Evolutionary conservation across 768 basidiomycete genomes (phyloP).

Genomic region (Mycena filopes): DNA sequence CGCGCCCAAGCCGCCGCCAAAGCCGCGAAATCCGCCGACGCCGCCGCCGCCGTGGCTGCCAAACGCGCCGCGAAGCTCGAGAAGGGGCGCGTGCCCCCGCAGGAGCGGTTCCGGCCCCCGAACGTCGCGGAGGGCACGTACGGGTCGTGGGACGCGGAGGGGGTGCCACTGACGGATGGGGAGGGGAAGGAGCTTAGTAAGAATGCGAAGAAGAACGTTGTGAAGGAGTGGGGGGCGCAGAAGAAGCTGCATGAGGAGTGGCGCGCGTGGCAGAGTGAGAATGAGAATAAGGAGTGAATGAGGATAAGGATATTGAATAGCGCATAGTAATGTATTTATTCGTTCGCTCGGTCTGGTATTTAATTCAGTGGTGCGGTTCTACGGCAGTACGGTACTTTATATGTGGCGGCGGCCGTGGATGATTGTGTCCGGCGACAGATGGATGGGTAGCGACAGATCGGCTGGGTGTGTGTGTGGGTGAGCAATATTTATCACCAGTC

Average conservation of each 20-base stretch:
- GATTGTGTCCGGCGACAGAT: too few relatives aligned
- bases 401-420: too few relatives aligned
- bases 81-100: constrained; percentile 79
- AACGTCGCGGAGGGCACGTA: constrained; percentile 79
- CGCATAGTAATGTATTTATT: constrained; percentile 13
- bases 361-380: too few relatives aligned
- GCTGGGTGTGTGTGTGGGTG: too few relatives aligned
- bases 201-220: constrained; percentile 77
- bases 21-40: constrained; percentile 82
- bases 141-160: constrained; percentile 84
- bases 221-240: constrained; percentile 80
- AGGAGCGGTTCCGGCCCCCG: constrained; percentile 87
- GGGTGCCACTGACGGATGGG: constrained; percentile 86
- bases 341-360: background rate
- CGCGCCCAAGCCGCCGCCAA: constrained; percentile 79
- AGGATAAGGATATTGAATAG: constrained; percentile 14
- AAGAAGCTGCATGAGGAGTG: constrained; percentile 85
- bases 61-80: constrained; percentile 85
- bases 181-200: constrained; percentile 90
- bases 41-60: constrained; percentile 71
- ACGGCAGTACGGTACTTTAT: too few relatives aligned
- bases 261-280: constrained; percentile 66
- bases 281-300: background rate
- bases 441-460: too few relatives aligned
- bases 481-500: constrained; percentile 73